Evolutionary conservation across 768 basidiomycete genomes (phyloP).

Genomic region (Mycena chlorophos): DNA sequence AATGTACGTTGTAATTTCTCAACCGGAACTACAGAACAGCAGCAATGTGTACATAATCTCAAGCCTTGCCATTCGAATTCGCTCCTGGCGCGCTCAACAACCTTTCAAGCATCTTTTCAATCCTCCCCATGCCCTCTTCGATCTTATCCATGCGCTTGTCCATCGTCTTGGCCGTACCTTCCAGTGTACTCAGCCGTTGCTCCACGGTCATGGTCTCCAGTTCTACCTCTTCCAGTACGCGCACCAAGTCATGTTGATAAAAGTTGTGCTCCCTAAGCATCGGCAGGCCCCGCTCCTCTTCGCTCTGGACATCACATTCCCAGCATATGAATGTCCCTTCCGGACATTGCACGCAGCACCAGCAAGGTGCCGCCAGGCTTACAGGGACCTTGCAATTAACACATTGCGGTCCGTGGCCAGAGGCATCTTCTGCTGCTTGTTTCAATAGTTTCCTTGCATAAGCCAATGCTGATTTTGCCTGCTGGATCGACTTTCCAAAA

Average conservation of each 20-base stretch:
- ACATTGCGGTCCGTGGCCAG: slow-evolving; percentile 20
- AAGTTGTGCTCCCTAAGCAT: slow-evolving; percentile 8
- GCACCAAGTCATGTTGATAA: slow-evolving; percentile 24
- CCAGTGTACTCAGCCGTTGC: slow-evolving; percentile 20
- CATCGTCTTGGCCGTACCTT: slow-evolving; percentile 9
- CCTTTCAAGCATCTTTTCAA: slow-evolving; percentile 21
- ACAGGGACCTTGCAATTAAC: slow-evolving; percentile 21
- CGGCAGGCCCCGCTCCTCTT: slow-evolving; percentile 5
- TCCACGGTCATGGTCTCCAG: slow-evolving; percentile 21
- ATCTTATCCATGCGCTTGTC: slow-evolving; percentile 6
- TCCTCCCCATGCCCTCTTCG: slow-evolving; percentile 13
- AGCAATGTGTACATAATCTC: slow-evolving; percentile 69
- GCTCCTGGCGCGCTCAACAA: too few species aligned
- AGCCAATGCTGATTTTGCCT: slow-evolving; percentile 25
- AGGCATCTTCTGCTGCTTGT: not conserved
- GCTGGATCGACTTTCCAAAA: slow-evolving; percentile 19
- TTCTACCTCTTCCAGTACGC: slow-evolving; percentile 15
- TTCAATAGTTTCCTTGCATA: slow-evolving; percentile 12
- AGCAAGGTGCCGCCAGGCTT: slow-evolving; percentile 25
- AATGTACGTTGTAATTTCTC: not conserved
- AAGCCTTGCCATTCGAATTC: slow-evolving; percentile 46
- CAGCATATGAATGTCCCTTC: slow-evolving; percentile 27
- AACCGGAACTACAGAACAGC: too few species aligned
- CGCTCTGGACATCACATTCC: slow-evolving; percentile 20
- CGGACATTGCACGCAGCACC: slow-evolving; percentile 33